phyloP scores from a whole-genome alignment of 768 basidiomycete genomes.

The Panellus pusillus region DNA sequence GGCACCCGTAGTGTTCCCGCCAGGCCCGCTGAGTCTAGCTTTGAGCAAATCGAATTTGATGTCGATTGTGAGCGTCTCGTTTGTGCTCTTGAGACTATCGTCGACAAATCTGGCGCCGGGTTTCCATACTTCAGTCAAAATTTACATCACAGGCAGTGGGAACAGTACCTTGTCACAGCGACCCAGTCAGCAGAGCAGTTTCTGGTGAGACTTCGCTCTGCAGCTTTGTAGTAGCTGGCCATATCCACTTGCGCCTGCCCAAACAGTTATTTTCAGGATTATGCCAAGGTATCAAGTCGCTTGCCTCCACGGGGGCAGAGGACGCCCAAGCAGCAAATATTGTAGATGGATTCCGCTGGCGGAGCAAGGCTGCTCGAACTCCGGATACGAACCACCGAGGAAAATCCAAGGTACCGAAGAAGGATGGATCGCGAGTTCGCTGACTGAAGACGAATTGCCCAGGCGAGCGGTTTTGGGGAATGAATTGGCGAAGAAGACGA shows the following conservation, averaged over 20 bases:
- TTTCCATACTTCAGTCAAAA: not conserved
- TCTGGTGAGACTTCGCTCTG: slow-evolving; percentile 47
- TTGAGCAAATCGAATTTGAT: slow-evolving; percentile 44
- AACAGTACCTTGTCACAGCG: slow-evolving; percentile 38
- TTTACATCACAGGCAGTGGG: not conserved
- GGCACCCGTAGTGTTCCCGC: slow-evolving; percentile 39
- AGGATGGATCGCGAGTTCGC: slow-evolving; percentile 34
- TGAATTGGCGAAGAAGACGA: slow-evolving; percentile 48
- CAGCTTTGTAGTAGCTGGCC: slow-evolving; percentile 50
- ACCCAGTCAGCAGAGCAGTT: slow-evolving; percentile 57
- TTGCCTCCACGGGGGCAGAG: slow-evolving; percentile 42
- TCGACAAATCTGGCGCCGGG: slow-evolving; percentile 34
- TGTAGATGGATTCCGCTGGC: slow-evolving; percentile 45
- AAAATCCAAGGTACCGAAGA: slow-evolving; percentile 46
- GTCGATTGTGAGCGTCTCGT: slow-evolving; percentile 34
- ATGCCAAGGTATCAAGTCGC: no score
- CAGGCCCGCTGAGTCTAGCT: slow-evolving; percentile 43
- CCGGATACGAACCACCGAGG: slow-evolving; percentile 52
- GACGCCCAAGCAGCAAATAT: slow-evolving; percentile 52
- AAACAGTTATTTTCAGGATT: not conserved
- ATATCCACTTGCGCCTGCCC: slow-evolving; percentile 48
- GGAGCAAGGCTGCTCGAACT: slow-evolving; percentile 42
- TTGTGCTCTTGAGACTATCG: slow-evolving; percentile 30
- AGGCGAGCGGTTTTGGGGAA: slow-evolving; percentile 24
- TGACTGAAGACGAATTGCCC: slow-evolving; percentile 12